Evolutionary conservation across 257 asterid genomes (phyloP).

Genomic region (Gentiana straminea): DNA sequence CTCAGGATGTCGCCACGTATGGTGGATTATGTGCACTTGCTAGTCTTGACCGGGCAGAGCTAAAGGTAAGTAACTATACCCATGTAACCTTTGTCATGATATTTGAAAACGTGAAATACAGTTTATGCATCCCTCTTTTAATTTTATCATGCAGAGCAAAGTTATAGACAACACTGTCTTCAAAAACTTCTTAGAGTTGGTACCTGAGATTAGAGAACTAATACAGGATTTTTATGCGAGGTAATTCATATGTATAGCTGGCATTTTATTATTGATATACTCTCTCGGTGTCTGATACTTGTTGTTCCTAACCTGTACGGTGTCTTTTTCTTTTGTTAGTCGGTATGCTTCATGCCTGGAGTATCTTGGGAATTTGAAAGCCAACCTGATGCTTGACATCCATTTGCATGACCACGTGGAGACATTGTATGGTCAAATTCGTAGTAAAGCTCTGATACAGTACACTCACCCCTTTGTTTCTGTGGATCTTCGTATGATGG

Average conservation of each 20-base stretch:
- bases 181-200: slow-evolving; percentile 86
- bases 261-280: no score
- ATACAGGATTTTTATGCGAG: slow-evolving; percentile 90
- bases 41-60: slow-evolving; percentile 86
- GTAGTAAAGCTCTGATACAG: slow-evolving; percentile 94
- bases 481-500: slow-evolving; percentile 91
- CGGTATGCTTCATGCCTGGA: slow-evolving; percentile 90
- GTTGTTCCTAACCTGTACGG: no score
- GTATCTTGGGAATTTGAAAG: slow-evolving; percentile 77
- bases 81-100: not conserved
- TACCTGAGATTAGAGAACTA: slow-evolving; percentile 92
- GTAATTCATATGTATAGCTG: slow-evolving; percentile 19
- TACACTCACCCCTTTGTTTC: slow-evolving; percentile 91
- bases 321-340: slow-evolving; percentile 30
- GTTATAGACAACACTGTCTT: slow-evolving; percentile 85
- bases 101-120: not conserved
- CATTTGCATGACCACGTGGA: slow-evolving; percentile 93
- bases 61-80: slow-evolving; percentile 44
- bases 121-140: slow-evolving; percentile 4
- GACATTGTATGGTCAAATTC: slow-evolving; percentile 79
- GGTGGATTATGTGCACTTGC: slow-evolving; percentile 99
- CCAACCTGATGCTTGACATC: slow-evolving; percentile 77
- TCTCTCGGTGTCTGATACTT: no score
- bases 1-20: slow-evolving; percentile 95
- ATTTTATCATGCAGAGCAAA: slow-evolving; percentile 64